phyloP scores from a whole-genome alignment of 129 eudicot genomes.

The Escallonia herrerae region DNA sequence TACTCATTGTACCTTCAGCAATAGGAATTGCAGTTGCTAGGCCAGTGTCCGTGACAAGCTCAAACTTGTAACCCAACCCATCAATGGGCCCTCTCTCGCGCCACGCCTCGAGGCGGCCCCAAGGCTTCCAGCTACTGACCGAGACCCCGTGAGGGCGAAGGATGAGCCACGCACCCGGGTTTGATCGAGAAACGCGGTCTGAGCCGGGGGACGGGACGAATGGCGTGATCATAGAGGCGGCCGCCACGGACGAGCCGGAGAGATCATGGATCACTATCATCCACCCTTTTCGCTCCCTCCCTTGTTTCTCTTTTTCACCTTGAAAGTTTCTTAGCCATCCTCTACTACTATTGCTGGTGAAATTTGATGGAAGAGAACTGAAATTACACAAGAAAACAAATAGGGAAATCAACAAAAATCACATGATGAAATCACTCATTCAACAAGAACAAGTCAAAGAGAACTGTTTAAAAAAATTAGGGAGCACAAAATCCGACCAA shows the following conservation, averaged over 20 bases:
- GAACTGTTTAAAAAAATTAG: background rate
- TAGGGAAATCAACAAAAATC: background rate
- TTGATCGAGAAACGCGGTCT: constrained; percentile 80
- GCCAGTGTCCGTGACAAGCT: constrained; percentile 58
- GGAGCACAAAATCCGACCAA: constrained; percentile 6
- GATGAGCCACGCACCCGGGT: constrained; percentile 97
- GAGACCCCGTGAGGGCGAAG: constrained; percentile 74
- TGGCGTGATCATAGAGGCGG: constrained; percentile 95
- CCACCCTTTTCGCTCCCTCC: constrained; percentile 89
- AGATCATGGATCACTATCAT: constrained; percentile 77
- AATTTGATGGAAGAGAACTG: constrained; percentile 89
- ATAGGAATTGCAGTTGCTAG: constrained; percentile 60
- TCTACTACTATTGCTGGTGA: constrained; percentile 38
- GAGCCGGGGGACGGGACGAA: constrained; percentile 90
- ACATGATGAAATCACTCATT: constrained; percentile 17
- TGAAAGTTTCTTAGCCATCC: constrained; percentile 69
- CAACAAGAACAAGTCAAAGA: constrained; percentile 9
- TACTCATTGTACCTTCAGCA: constrained; percentile 73
- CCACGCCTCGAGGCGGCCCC: constrained; percentile 99
- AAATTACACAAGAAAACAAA: constrained; percentile 10
- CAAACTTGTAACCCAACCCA: constrained; percentile 80
- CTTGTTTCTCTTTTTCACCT: constrained; percentile 37
- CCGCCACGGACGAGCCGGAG: constrained; percentile 88
- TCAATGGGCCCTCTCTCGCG: constrained; percentile 74
- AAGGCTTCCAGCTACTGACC: constrained; percentile 80